Base-by-base conservation (phyloP, 306 rosid genomes). In the Malus fusca region DNA sequence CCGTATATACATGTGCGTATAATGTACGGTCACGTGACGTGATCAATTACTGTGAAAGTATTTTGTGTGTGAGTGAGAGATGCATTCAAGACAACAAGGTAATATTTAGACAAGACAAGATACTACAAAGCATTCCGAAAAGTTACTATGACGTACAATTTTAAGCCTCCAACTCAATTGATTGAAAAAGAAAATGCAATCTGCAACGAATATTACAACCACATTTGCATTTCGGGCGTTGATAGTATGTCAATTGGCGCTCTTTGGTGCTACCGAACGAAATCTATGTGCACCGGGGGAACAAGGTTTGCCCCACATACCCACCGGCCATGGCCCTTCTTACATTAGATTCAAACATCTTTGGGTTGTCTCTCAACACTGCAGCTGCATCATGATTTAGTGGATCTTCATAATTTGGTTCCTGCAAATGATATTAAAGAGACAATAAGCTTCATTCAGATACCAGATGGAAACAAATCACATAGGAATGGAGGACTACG, bases 321-420 rank as follows among this genome's bases (percentile, higher is more conserved):
- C 92, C 92, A 62, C 92, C 92, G 48, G 88, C 75, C 84, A 88
- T 85, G 15, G 92, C 92, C 74, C 88, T 82, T 74, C 89, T 78
- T 79, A 88, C 92, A 30, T 88, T 85, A 17, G 88, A 77, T 76
- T 83, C 86, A 44, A 88, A 88, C 82, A 82, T 17, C 83, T 88
- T 83, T 0, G 89, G 88, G 75, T 82, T 83, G 51, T 85, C 92
- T 51, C 89, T 83, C 28, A 88, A 77, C 43, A 88, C 88, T 2
- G 85, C 83, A 42, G 92, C 92, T 2, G 88, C 92, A 17, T 85
- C 92, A 23, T 82, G 86, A 80, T 83, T 88, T 53, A 88, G 86
- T 69, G 88, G 89, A 66, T 83, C 88, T 70, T 88, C 89, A 31
- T 75, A 66, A 68, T 88, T 85, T 4, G 89, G 89, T 79, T 85